Percentiles rank a stretch among this genome's conserved stretches.
Evolutionary conservation across 495 filamentous ascomycete genomes (phyloP).

Genomic region (Hypoxylon crocopeplum): DNA sequence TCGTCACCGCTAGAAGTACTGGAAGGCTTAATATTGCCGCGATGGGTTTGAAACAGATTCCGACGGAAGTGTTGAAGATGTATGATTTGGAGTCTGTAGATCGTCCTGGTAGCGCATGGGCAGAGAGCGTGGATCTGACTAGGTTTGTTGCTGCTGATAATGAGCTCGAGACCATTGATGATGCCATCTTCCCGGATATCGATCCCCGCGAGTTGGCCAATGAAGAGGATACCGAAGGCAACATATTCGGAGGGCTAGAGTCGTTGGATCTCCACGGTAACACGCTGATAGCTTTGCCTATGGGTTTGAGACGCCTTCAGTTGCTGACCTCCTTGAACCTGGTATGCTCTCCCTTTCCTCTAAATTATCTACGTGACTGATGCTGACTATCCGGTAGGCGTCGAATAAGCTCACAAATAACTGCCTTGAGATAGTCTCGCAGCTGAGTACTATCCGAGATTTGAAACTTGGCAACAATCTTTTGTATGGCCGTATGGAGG

Average conservation of each 20-base stretch:
- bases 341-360: conserved; percentile 48
- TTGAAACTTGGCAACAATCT: conserved; percentile 82
- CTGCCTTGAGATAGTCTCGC: conserved; percentile 72
- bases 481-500: conserved; percentile 68
- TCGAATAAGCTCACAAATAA: conserved; percentile 78
- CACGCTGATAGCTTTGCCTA: conserved; percentile 70
- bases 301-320: conserved; percentile 75
- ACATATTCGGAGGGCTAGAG: conserved; percentile 85
- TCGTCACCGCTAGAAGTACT: conserved; percentile 76
- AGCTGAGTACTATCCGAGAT: conserved; percentile 74
- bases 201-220: conserved; percentile 64
- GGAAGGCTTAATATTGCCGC: conserved; percentile 90
- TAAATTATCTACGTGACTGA: background rate
- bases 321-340: conserved; percentile 82
- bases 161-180: conserved; percentile 75
- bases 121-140: conserved; percentile 91
- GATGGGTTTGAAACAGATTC: conserved; percentile 80
- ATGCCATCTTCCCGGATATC: conserved; percentile 77
- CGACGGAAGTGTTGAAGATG: conserved; percentile 86
- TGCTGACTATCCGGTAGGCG: conserved; percentile 57
- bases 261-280: conserved; percentile 88
- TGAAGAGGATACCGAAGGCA: conserved; percentile 65
- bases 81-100: conserved; percentile 72
- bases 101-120: conserved; percentile 73
- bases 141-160: conserved; percentile 92